These are phyloP conservation scores for Jackrogersella multiformis DNA, from an alignment of 495 filamentous ascomycete genomes.

Conservation along the genomic window DNA sequence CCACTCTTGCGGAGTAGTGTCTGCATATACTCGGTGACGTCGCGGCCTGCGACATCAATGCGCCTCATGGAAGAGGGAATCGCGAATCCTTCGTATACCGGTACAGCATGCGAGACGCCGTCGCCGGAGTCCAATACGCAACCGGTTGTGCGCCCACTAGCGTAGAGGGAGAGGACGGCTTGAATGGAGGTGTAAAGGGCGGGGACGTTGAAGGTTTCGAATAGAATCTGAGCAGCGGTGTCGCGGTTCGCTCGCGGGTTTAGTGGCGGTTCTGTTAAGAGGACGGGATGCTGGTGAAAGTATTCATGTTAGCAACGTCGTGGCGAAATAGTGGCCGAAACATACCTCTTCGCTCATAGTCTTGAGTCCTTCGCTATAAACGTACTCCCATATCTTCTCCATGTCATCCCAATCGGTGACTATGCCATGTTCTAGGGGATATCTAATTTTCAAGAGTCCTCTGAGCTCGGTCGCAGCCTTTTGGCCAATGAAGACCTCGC, in stretches of 20 bases:
- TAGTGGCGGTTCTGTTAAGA: constrained; percentile 95
- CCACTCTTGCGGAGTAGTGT: constrained; percentile 89
- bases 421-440: constrained; percentile 96
- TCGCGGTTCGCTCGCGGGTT: constrained; percentile 97
- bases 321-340: constrained; percentile 9
- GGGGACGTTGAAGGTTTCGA: constrained; percentile 98
- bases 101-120: constrained; percentile 96
- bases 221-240: constrained; percentile 95
- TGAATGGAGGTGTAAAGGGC: constrained; percentile 97
- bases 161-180: constrained; percentile 95
- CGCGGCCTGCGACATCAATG: constrained; percentile 97
- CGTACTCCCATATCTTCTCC: constrained; percentile 95
- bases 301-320: not conserved
- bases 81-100: constrained; percentile 97
- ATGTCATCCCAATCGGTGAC: constrained; percentile 99
- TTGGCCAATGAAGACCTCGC: constrained; percentile 96
- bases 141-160: constrained; percentile 94
- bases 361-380: constrained; percentile 76
- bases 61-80: constrained; percentile 93
- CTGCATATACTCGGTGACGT: constrained; percentile 97
- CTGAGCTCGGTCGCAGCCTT: constrained; percentile 88
- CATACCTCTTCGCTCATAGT: constrained; percentile 92
- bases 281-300: constrained; percentile 79
- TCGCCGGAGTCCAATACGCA: constrained; percentile 96
- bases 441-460: constrained; percentile 92